Base-by-base conservation (phyloP, 2,329 filamentous ascomycete genomes). In the Stachybotrys echinatus region DNA sequence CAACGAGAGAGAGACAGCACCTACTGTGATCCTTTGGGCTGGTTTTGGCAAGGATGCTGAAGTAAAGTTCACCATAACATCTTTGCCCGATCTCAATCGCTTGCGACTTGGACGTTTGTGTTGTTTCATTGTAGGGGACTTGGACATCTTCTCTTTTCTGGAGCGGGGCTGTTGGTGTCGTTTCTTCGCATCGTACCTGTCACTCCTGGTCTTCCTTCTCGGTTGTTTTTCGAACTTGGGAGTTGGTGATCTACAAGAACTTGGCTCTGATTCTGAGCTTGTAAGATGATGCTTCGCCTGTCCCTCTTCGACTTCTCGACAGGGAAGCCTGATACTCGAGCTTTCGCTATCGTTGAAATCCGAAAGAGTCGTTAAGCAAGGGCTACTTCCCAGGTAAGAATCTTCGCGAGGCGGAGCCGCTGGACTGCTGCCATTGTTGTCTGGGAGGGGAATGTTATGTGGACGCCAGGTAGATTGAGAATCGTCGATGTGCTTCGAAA, bases 11-110 rank as follows among this genome's bases (percentile, higher is more conserved):
- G n/a, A n/a, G n/a, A n/a, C n/a, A n/a, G 23, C 3, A 50, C 62
- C 50, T 46, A 70, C 71, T 12, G 59, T 68, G 20, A 70, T 50
- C 44, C 57, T 61, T 7, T 55, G 55, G 18, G n/a, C n/a, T n/a
- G n/a, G n/a, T n/a, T 72, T 71, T 12, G 73, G 63, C 40, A 87
- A 73, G 47, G 75, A 76, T 4, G 73, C 63, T 1, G 83, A 83
- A 12, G 67, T 67, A 53, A 86, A 87, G 19, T 76, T 76, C 6
- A 72, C 64, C 63, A 83, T 76, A 7, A 84, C 68, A 39, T 77
- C 74, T 48, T 70, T 71, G 14, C 71, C 63, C 1, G 69, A 69
- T 6, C 61, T 58, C 34, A 70, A 52, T 12, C 48, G 58, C n/a
- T 63, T 62, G 31, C 62, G 67, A 31, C 58, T 57, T 5, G 45